Conservation (phyloP, 306 rosid species). For the Leucaena leucocephala region DNA sequence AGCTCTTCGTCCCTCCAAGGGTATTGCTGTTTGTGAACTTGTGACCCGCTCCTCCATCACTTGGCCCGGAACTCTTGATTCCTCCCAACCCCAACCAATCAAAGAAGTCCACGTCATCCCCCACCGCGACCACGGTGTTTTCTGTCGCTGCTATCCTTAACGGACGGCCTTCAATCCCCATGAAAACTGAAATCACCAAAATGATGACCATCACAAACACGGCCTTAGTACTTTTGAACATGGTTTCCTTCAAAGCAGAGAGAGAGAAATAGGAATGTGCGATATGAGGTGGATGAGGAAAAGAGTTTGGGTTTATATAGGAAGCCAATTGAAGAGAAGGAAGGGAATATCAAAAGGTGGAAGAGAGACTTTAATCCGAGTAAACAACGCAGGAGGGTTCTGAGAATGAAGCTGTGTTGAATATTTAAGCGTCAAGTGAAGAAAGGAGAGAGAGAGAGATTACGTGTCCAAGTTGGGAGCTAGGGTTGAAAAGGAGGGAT, state of each 20-base stretch:
- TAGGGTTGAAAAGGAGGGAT: constrained; percentile 1
- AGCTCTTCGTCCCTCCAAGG: constrained; percentile 47
- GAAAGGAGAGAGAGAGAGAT: neutral
- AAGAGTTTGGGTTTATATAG: too few species aligned
- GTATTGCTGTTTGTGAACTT: constrained; percentile 27
- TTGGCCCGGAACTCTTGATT: constrained; percentile 36
- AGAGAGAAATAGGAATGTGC: neutral
- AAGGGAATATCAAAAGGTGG: constrained; percentile 1
- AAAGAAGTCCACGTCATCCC: constrained; percentile 39
- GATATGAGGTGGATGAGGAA: neutral
- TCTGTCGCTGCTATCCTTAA: constrained; percentile 34
- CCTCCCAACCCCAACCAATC: constrained; percentile 59
- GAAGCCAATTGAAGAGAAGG: too few species aligned
- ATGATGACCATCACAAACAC: constrained; percentile 32
- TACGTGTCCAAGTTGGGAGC: constrained; percentile 50
- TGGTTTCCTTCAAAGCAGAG: neutral
- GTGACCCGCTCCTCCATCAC: constrained; percentile 47
- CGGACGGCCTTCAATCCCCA: constrained; percentile 52
- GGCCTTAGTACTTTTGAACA: constrained; percentile 13
- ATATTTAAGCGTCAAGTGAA: too few species aligned
- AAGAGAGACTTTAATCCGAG: neutral
- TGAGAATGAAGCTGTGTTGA: constrained; percentile 3
- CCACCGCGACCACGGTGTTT: constrained; percentile 9
- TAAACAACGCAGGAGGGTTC: constrained; percentile 50
- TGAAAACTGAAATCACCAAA: constrained; percentile 33